A percentile compares a stretch with the other conserved stretches of the same genome.
Conservation (phyloP, 352 stramenopile species). For the Phytophthora nicotianae region DNA sequence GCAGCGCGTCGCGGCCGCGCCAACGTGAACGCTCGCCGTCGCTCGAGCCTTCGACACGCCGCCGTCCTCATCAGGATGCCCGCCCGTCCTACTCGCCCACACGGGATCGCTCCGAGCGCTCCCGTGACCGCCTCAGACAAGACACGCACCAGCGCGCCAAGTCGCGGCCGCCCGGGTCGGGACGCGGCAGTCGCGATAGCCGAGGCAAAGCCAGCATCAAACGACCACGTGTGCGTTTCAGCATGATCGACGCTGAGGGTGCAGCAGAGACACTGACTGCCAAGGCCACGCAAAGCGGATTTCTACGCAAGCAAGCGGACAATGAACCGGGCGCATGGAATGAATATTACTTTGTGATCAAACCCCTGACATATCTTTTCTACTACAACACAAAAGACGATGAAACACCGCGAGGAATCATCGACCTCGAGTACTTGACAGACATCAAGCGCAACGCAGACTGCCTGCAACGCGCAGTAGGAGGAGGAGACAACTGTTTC, state of each 20-base stretch:
- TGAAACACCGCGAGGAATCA: slow-evolving; percentile 68
- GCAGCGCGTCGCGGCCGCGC: slow-evolving; percentile 25
- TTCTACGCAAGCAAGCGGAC: slow-evolving; percentile 78
- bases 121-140: slow-evolving; percentile 20
- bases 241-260: slow-evolving; percentile 43
- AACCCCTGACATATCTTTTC: slow-evolving; percentile 78
- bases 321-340: slow-evolving; percentile 82
- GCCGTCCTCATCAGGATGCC: slow-evolving; percentile 15
- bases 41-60: slow-evolving; percentile 20
- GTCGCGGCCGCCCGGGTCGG: slow-evolving; percentile 26
- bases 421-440: slow-evolving; percentile 81
- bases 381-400: slow-evolving; percentile 80
- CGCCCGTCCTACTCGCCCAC: slow-evolving; percentile 24
- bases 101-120: slow-evolving; percentile 27
- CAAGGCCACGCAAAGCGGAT: slow-evolving; percentile 61
- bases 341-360: slow-evolving; percentile 82
- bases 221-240: slow-evolving; percentile 63
- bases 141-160: slow-evolving; percentile 23
- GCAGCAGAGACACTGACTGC: slow-evolving; percentile 49
- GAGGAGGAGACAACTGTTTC: slow-evolving; percentile 67
- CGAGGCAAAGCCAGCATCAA: slow-evolving; percentile 35
- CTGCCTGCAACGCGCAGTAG: slow-evolving; percentile 74
- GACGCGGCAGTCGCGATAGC: slow-evolving; percentile 14
- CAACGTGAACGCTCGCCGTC: slow-evolving; percentile 16
- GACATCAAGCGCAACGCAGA: slow-evolving; percentile 80